Evolutionary conservation across 2,329 filamentous ascomycete species (phyloP), one percentile per base, ranked within the genome.

Genomic region (Mycosphaerelloides madeirae): DNA sequence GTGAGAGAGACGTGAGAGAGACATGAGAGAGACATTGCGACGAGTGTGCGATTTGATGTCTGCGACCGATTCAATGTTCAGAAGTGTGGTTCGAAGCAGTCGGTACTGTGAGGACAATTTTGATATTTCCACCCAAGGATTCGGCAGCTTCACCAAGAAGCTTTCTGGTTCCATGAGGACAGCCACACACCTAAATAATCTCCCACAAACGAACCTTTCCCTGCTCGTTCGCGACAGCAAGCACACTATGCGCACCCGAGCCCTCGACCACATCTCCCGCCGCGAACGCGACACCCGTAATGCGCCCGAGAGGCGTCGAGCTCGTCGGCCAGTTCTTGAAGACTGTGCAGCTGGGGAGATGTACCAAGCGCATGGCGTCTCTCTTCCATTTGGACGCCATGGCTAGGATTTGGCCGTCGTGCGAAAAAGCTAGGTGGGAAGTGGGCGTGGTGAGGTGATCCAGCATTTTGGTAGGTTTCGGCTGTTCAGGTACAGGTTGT

Each of bases 241-340:
- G 65, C 58, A 90, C 56, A 40, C 55, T 43, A 45, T 60, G 50
- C 20, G 61, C 57, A 43, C 68, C 87, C 29, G 46, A 49, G 11
- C 53, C 53, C 15, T 53, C 57, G 3, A 61, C 50, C 9, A 58
- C 52, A 7, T 57, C 65, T 3, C 69, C 71, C 14, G 60, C 63
- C 2, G 65, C 70, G 58, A 71, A 73, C 14, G 73, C 70, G 52
- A 78, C 61, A 9, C 70, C 63, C 2, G 87, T 86, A 54, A 97
- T 82, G 47, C 88, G 77, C 0, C 93, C 93, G 49, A 98, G 68
- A 1, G 90, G 89, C 44, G 93, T 98, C 64, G 85, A 83, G 52
- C 82, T 80, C 42, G 91, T 98, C 18, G 93, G 93, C 93, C 93
- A 98, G 68, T 98, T 98, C 60, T 84, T 82, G 75, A 93, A 98